Evolutionary conservation across 345 rosid species (phyloP).

Genomic region (Camelina hispida): DNA sequence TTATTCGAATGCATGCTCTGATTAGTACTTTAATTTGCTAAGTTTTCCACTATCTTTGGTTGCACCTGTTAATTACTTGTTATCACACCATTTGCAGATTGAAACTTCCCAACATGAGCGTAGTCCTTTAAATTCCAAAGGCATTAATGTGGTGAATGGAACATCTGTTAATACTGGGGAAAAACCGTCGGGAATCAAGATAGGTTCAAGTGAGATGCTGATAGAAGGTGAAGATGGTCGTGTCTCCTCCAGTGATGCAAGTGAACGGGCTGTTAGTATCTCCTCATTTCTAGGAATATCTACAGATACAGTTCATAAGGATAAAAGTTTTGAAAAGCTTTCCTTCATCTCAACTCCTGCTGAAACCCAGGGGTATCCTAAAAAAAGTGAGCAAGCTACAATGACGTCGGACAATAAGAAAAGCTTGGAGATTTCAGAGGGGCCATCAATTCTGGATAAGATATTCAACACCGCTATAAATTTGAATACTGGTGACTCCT

Average conservation of each 20-base stretch:
- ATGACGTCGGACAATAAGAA: slow-evolving; percentile 44
- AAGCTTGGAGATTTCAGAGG: slow-evolving; percentile 49
- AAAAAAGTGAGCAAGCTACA: slow-evolving; percentile 52
- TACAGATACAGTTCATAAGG: slow-evolving; percentile 38
- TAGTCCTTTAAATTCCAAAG: slow-evolving; percentile 52
- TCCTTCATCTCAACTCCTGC: slow-evolving; percentile 51
- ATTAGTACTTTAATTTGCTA: slow-evolving; percentile 17
- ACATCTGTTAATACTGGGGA: slow-evolving; percentile 49
- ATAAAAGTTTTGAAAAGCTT: slow-evolving; percentile 43
- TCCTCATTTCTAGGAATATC: slow-evolving; percentile 53
- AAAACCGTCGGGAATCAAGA: slow-evolving; percentile 45
- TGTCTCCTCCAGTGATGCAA: slow-evolving; percentile 42
- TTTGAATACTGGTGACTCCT: slow-evolving; percentile 53
- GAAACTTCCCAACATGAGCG: slow-evolving; percentile 58
- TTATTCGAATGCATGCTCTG: slow-evolving; percentile 19
- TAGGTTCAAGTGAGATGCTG: slow-evolving; percentile 47
- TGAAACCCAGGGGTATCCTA: slow-evolving; percentile 46
- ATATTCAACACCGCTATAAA: slow-evolving; percentile 66
- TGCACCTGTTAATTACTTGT: slow-evolving; percentile 22
- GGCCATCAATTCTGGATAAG: slow-evolving; percentile 80
- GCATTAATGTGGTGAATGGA: slow-evolving; percentile 45
- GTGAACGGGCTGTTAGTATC: slow-evolving; percentile 43
- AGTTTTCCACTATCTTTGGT: slow-evolving; percentile 12
- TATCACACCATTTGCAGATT: slow-evolving; percentile 53
- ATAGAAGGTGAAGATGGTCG: slow-evolving; percentile 48